Percentiles rank a stretch among this genome's conserved stretches.
Evolutionary conservation across 1,139 yeast species (phyloP).

Genomic region (Groenewaldozyma sp.): DNA sequence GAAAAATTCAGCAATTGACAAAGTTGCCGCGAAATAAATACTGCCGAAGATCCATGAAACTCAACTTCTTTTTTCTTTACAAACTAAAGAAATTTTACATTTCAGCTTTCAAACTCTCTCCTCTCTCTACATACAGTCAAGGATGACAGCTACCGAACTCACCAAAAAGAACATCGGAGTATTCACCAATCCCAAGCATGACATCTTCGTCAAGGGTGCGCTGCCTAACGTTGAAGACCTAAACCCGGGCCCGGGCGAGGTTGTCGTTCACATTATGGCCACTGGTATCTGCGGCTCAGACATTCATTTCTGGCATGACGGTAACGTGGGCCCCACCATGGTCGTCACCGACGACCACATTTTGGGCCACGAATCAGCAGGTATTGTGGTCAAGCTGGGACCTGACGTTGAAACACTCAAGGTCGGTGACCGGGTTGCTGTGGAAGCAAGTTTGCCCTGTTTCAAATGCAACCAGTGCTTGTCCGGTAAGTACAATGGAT

Average conservation of each 20-base stretch:
- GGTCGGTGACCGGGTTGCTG: constrained; percentile 42
- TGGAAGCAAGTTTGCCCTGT: constrained; percentile 82
- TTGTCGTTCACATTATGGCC: constrained; percentile 40
- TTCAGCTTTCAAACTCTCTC: too few relatives aligned
- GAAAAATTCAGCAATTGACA: too few relatives aligned
- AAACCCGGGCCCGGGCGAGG: constrained; percentile 33
- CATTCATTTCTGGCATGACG: constrained; percentile 74
- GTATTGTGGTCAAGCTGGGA: constrained; percentile 61
- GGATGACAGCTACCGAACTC: too few relatives aligned
- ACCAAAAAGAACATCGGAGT: constrained; percentile 29
- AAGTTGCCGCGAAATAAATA: too few relatives aligned
- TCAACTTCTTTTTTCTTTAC: too few relatives aligned
- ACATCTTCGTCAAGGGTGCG: constrained; percentile 27
- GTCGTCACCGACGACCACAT: constrained; percentile 30
- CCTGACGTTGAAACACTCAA: constrained; percentile 40
- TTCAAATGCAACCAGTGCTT: constrained; percentile 66
- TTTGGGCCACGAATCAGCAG: constrained; percentile 70
- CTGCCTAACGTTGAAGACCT: constrained; percentile 29
- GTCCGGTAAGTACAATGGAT: constrained; percentile 67
- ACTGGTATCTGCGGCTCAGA: constrained; percentile 92
- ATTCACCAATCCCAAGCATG: constrained; percentile 32
- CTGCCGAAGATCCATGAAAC: too few relatives aligned
- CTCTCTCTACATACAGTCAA: too few relatives aligned
- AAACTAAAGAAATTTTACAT: too few relatives aligned
- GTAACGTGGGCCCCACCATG: constrained; percentile 60